Percentiles rank a stretch among this genome's conserved stretches.
Evolutionary conservation across 805 yeast species (phyloP).

Genomic region (Cyberlindnera xishuangbannaensis): DNA sequence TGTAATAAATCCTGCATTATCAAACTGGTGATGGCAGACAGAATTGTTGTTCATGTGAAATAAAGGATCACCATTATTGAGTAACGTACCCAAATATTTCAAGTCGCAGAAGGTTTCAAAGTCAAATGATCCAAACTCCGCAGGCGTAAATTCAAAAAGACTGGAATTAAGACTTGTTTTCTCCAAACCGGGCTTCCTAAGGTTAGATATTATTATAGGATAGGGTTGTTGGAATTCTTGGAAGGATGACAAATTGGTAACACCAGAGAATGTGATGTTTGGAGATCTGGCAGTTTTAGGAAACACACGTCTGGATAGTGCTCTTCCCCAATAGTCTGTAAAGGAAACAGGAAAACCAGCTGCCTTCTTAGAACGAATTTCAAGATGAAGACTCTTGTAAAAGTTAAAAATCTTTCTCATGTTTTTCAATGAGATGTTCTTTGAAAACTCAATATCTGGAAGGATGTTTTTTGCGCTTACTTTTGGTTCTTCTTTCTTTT

Average conservation of each 20-base stretch:
- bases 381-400: conserved; percentile 47
- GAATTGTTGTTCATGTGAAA: conserved; percentile 23
- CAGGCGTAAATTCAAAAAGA: conserved; percentile 56
- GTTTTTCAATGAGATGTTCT: conserved; percentile 23
- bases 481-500: conserved; percentile 19
- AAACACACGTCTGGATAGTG: conserved; percentile 44
- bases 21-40: conserved; percentile 47
- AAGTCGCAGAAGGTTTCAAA: conserved; percentile 43
- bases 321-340: conserved; percentile 68
- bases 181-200: conserved; percentile 31
- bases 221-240: conserved; percentile 37
- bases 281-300: conserved; percentile 31
- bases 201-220: conserved; percentile 41
- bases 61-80: conserved; percentile 38
- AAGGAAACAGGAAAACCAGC: conserved; percentile 52
- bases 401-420: conserved; percentile 35
- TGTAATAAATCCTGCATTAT: conserved; percentile 52
- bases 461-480: conserved; percentile 13
- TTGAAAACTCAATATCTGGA: conserved; percentile 18
- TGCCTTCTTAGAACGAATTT: conserved; percentile 45
- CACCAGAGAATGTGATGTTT: conserved; percentile 35
- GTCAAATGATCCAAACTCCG: conserved; percentile 69
- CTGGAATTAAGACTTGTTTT: conserved; percentile 34
- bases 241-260: conserved; percentile 33
- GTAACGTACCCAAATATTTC: conserved; percentile 45